phyloP scores from a whole-genome alignment of 1,139 yeast genomes.

The Saccharomyces pastorianus region DNA sequence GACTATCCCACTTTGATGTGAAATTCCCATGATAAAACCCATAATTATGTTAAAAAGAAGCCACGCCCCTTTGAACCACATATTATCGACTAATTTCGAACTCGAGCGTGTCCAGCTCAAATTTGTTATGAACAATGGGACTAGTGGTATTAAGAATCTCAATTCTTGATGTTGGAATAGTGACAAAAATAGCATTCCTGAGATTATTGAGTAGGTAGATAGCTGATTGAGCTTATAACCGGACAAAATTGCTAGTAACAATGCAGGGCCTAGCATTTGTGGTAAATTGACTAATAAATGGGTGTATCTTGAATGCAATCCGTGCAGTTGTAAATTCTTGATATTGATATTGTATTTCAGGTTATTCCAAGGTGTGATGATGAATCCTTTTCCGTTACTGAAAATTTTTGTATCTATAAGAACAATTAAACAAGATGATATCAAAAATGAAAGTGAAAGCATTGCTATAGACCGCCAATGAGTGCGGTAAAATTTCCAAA shows the following conservation, averaged over 20 bases:
- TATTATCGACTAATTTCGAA: not conserved
- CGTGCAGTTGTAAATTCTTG: slow-evolving; percentile 65
- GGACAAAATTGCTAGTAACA: slow-evolving; percentile 35
- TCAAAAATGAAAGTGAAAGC: slow-evolving; percentile 29
- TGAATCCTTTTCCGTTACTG: slow-evolving; percentile 26
- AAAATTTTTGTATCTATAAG: slow-evolving; percentile 45
- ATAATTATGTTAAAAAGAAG: slow-evolving; percentile 53
- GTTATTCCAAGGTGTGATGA: slow-evolving; percentile 71
- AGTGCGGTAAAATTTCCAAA: slow-evolving; percentile 28
- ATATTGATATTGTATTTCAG: slow-evolving; percentile 55
- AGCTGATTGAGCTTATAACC: slow-evolving; percentile 16
- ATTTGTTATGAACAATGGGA: slow-evolving; percentile 54
- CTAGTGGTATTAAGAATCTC: slow-evolving; percentile 68
- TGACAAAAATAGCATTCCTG: slow-evolving; percentile 62
- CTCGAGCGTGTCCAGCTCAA: slow-evolving; percentile 9
- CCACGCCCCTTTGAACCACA: slow-evolving; percentile 40
- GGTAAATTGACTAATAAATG: slow-evolving; percentile 74
- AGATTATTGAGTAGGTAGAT: slow-evolving; percentile 50
- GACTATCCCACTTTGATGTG: slow-evolving; percentile 87
- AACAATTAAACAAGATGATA: slow-evolving; percentile 37
- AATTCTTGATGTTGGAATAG: slow-evolving; percentile 88
- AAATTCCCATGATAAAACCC: slow-evolving; percentile 63
- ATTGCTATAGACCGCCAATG: slow-evolving; percentile 25
- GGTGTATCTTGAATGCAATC: slow-evolving; percentile 70
- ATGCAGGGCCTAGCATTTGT: slow-evolving; percentile 69